Base-by-base conservation (phyloP, 2,329 filamentous ascomycete genomes). In the Ascocoryne sarcoides region DNA sequence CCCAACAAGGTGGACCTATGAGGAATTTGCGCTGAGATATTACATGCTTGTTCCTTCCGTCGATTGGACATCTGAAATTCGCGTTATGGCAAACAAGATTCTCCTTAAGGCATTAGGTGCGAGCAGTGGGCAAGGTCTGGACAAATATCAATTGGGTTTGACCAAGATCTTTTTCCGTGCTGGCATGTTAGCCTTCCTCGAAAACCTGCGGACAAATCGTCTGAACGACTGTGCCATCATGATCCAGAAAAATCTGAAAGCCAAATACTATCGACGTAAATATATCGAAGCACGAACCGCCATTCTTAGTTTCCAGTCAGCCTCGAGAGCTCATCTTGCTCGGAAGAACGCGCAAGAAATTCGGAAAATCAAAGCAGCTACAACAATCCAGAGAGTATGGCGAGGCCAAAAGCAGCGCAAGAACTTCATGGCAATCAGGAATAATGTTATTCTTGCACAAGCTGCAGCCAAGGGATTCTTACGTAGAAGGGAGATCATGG, bases 81-180 rank as follows among this genome's bases (percentile, higher is more conserved):
- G 87, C 38, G 73, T 89, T 43, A 95, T 98, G 84, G 92, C 89
- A 33, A 86, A 94, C 61, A 83, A 83, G 15, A 98, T 98, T 55
- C 66, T 98, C 49, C 81, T 77, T 44, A 92, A 89, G 64, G 92
- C 89, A 1, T 72, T 98, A 20, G 90, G 86, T 42, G 79, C 84
- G 46, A 79, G 78, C 52, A 85, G 73, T 32, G 78, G 76, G 44
- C 76, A 82, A 53, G 82, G 82, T 35, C 66, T 81, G 39, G 92
- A 96, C 68, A 98, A 95, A 65, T 98, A 96, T 60, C 92, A 98
- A 66, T 76, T 98, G 49, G 92, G 92, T 66, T 71, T 96, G 51
- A 96, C 90, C 38, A 98, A 98, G 69, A 95, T 98, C 60, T 98
- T 98, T 69, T 98, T 98, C 79, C 84, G 92, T 45, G 92, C 92